Base-by-base conservation (phyloP, 2,329 filamentous ascomycete genomes). In the Cytospora chrysosperma region DNA sequence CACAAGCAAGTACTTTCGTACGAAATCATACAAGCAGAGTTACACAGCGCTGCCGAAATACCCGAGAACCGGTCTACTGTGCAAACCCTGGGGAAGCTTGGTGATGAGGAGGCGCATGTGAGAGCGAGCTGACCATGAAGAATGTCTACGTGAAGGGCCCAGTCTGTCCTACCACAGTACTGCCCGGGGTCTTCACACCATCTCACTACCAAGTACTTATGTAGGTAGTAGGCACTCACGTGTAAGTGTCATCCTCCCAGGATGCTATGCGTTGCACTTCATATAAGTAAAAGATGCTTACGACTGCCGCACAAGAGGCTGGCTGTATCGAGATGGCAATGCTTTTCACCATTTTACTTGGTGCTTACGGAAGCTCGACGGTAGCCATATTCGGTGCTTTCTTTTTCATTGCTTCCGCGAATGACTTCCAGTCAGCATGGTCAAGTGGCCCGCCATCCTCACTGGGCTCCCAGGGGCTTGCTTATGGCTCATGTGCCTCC, bases 161-260 rank as follows among this genome's bases (percentile, higher is more conserved):
- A 17, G 17, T 19, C 28, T 53, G 47, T 30, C 57, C 62, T 32
- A 58, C n/a, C n/a, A n/a, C n/a, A n/a, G n/a, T n/a, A n/a, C 58
- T 49, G 43, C 56, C 6, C 9, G 43, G n/a, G 43, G 43, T 47
- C 43, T 63, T 19, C 59, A 62, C 59, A 64, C 53, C 53, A 57
- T 32, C 49, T 30, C 10, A 30, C 26, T 21, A 32, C 32, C 12
- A 34, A 34, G n/a, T n/a, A n/a, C n/a, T n/a, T n/a, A n/a, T n/a
- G n/a, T n/a, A n/a, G n/a, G n/a, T n/a, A n/a, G n/a, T n/a, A n/a
- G 32, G 12, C 15, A 34, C 26, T 47, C 57, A 53, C 49, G 32
- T 59, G 57, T 52, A 40, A 53, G 32, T 60, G 28, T 27, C 21
- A 19, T 32, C 7, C 9, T 24, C 43, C 26, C 10, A 34, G 30